phyloP scores from a whole-genome alignment of 192 early-diverging fungal genomes.

The Jimgerdemannia lactiflua region DNA sequence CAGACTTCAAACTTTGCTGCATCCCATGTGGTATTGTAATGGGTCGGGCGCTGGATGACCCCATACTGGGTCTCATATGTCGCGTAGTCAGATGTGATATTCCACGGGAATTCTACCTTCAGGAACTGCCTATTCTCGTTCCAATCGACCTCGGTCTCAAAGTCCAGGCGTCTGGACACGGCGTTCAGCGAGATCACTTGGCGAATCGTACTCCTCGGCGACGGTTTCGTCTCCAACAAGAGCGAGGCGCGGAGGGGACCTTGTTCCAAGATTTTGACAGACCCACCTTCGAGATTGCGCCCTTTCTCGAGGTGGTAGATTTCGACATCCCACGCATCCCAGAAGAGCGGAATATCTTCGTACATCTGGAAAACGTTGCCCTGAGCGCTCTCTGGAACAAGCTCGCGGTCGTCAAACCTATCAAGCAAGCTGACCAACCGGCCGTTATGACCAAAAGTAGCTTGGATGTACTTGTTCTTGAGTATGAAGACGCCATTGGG shows the following conservation, averaged over 20 bases:
- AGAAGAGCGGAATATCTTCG: slow-evolving; percentile 64
- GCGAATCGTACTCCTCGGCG: slow-evolving; percentile 59
- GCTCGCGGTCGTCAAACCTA: slow-evolving; percentile 40
- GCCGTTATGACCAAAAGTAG: slow-evolving; percentile 69
- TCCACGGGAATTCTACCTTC: slow-evolving; percentile 93
- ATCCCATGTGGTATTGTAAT: slow-evolving; percentile 92
- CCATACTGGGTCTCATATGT: slow-evolving; percentile 98
- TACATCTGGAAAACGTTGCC: slow-evolving; percentile 81
- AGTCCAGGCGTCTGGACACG: slow-evolving; percentile 70
- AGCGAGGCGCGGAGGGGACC: slow-evolving; percentile 86
- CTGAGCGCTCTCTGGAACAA: slow-evolving; percentile 40
- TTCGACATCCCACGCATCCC: slow-evolving; percentile 48
- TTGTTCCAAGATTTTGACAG: slow-evolving; percentile 59
- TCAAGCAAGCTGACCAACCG: slow-evolving; percentile 47
- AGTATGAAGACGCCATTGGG: slow-evolving; percentile 50
- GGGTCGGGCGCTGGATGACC: slow-evolving; percentile 86
- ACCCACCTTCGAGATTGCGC: slow-evolving; percentile 46
- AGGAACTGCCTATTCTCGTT: slow-evolving; percentile 86
- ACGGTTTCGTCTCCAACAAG: slow-evolving; percentile 56
- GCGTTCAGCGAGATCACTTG: slow-evolving; percentile 85
- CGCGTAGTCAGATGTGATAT: slow-evolving; percentile 71
- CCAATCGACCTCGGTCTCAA: slow-evolving; percentile 90
- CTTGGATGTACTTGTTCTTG: slow-evolving; percentile 70
- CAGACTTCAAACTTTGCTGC: slow-evolving; percentile 97
- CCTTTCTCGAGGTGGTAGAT: slow-evolving; percentile 93